Evolutionary conservation across 225 moss, liverwort and hornwort genomes (phyloP).

Genomic region (Physcomitrium patens): DNA sequence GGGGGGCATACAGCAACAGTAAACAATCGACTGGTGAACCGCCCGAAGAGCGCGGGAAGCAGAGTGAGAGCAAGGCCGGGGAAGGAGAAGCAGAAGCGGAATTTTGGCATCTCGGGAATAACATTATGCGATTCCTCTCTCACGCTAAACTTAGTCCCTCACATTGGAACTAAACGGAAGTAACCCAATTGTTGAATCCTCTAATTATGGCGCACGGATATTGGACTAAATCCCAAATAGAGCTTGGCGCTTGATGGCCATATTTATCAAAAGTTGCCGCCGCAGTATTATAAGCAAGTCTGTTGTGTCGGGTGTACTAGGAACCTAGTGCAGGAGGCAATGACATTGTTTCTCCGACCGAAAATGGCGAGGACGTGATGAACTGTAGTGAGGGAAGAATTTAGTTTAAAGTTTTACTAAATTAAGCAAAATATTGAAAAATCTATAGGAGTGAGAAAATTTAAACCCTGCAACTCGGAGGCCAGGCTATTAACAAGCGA

Average conservation of each 20-base stretch:
- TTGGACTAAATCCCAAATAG: background rate
- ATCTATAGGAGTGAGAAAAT: background rate
- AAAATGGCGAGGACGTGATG: background rate
- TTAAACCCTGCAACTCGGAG: background rate
- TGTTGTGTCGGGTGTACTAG: conserved; percentile 15
- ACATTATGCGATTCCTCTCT: no score
- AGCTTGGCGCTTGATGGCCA: conserved; percentile 16
- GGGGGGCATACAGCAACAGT: no score
- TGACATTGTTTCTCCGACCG: background rate
- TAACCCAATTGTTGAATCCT: background rate
- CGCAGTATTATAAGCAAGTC: background rate
- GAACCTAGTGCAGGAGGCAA: background rate
- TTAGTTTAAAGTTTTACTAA: background rate
- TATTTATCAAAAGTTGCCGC: background rate
- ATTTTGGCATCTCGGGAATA: no score
- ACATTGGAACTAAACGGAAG: no score
- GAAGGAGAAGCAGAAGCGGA: no score
- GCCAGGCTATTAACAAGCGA: background rate
- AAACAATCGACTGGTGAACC: no score
- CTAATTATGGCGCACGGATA: background rate
- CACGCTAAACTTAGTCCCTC: background rate
- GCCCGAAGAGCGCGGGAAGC: no score
- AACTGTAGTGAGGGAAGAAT: background rate
- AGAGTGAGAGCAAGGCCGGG: no score
- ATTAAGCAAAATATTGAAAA: background rate